phyloP scores from a whole-genome alignment of 2,329 filamentous ascomycete species.

The Aspergillus sp. region DNA sequence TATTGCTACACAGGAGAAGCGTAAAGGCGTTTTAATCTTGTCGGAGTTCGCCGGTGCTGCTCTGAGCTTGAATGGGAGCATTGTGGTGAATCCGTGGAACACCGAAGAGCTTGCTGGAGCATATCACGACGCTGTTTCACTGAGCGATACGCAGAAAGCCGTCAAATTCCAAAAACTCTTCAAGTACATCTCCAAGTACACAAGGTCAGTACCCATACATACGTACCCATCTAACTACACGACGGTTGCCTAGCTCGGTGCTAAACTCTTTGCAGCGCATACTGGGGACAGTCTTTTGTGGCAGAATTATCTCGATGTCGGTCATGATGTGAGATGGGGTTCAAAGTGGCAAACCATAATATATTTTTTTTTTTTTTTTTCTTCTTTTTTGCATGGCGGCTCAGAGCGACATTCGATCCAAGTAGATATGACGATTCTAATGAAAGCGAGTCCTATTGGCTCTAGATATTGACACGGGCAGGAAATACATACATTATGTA shows the following conservation, averaged over 20 bases:
- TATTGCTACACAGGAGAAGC: conserved; percentile 81
- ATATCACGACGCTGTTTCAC: conserved; percentile 89
- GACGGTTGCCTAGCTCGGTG: background rate
- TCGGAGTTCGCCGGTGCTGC: conserved; percentile 93
- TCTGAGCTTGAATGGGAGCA: conserved; percentile 81
- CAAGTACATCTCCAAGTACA: conserved; percentile 93
- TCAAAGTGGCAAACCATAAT: background rate
- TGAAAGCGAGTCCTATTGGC: too few species aligned
- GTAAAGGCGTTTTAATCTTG: conserved; percentile 85
- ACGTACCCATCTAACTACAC: background rate
- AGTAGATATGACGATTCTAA: too few species aligned
- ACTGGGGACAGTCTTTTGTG: conserved; percentile 90
- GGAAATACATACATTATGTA: too few species aligned
- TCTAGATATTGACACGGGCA: too few species aligned
- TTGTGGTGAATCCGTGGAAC: conserved; percentile 96
- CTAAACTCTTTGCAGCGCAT: conserved; percentile 52
- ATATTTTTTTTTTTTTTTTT: background rate
- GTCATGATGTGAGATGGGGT: conserved; percentile 6
- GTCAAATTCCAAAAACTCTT: conserved; percentile 84
- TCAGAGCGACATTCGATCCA: background rate
- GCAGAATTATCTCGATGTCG: conserved; percentile 63
- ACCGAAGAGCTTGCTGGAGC: conserved; percentile 90
- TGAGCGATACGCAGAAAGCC: conserved; percentile 77
- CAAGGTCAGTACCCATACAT: conserved; percentile 49
- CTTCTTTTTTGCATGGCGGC: background rate